phyloP scores from a whole-genome alignment of 2,329 filamentous ascomycete species.

The Metarhizium anisopliae region DNA sequence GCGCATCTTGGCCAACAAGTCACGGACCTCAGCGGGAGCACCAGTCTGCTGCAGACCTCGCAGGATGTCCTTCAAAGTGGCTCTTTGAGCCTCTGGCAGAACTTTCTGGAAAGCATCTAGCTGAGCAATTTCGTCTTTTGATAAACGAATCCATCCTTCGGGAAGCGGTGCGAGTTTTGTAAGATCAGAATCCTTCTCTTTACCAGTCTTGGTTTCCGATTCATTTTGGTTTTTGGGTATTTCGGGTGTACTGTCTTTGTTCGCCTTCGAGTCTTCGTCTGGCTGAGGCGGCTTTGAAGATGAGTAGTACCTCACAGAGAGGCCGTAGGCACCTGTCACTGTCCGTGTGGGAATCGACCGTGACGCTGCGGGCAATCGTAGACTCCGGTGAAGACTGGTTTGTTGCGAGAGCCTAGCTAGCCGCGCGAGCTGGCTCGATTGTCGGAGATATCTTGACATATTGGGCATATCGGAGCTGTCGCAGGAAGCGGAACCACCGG shows the following conservation, averaged over 20 bases:
- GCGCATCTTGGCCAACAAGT: conserved; percentile 45
- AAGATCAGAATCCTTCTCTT: conserved; percentile 14
- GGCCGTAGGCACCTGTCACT: conserved; percentile 23
- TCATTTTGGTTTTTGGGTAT: conserved; percentile 7
- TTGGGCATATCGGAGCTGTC: conserved; percentile 19
- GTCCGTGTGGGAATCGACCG: conserved; percentile 25
- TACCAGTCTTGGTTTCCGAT: conserved; percentile 10
- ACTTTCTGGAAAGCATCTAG: conserved; percentile 52
- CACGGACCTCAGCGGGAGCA: conserved; percentile 58
- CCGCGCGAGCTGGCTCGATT: conserved; percentile 56
- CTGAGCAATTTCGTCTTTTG: conserved; percentile 37
- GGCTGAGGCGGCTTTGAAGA: conserved; percentile 27
- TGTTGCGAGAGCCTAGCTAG: conserved; percentile 49
- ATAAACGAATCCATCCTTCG: conserved; percentile 38
- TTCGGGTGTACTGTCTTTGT: conserved; percentile 16
- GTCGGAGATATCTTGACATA: conserved; percentile 61
- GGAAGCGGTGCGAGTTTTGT: conserved; percentile 26
- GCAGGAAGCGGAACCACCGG: conserved; percentile 26
- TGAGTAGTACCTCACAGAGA: conserved; percentile 28
- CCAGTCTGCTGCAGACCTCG: conserved; percentile 57
- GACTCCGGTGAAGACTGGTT: conserved; percentile 37
- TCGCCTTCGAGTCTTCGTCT: conserved; percentile 22
- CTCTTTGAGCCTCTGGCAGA: conserved; percentile 53
- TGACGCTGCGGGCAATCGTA: conserved; percentile 24
- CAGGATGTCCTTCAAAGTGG: conserved; percentile 51